These are phyloP conservation scores for Coemansia erecta DNA, from an alignment of 192 early-diverging fungal species.

Conservation along the genomic window DNA sequence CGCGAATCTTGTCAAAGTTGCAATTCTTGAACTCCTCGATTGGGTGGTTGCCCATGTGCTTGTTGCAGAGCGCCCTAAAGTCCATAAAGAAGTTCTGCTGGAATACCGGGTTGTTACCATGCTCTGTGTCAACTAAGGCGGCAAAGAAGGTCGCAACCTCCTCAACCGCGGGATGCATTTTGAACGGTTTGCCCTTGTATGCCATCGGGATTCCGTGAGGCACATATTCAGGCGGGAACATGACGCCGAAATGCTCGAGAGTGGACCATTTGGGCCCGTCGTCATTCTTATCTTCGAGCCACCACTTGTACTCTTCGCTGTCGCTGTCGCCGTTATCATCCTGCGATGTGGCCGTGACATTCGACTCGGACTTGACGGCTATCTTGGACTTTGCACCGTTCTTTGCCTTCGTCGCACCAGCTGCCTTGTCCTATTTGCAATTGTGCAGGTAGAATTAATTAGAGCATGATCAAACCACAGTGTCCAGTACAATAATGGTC, in stretches of 20 bases:
- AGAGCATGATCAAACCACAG: no score
- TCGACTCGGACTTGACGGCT: slow-evolving; percentile 40
- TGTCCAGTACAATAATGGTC: no score
- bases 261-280: slow-evolving; percentile 79
- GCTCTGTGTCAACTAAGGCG: slow-evolving; percentile 77
- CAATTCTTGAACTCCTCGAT: slow-evolving; percentile 80
- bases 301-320: slow-evolving; percentile 67
- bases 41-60: slow-evolving; percentile 62
- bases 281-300: slow-evolving; percentile 64
- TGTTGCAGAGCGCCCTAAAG: slow-evolving; percentile 66
- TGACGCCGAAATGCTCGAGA: slow-evolving; percentile 81
- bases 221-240: slow-evolving; percentile 87
- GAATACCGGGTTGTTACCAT: slow-evolving; percentile 80
- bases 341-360: slow-evolving; percentile 11
- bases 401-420: slow-evolving; percentile 10
- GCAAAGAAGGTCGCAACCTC: slow-evolving; percentile 97
- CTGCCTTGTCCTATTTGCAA: no score
- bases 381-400: slow-evolving; percentile 29
- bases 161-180: slow-evolving; percentile 75
- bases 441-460: no score
- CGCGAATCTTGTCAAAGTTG: slow-evolving; percentile 84
- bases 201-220: slow-evolving; percentile 87
- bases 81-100: slow-evolving; percentile 92
- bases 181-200: slow-evolving; percentile 73
- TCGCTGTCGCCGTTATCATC: slow-evolving; percentile 42